Base-by-base conservation (phyloP, 2,329 filamentous ascomycete species). In the Colletotrichum sp. region DNA sequence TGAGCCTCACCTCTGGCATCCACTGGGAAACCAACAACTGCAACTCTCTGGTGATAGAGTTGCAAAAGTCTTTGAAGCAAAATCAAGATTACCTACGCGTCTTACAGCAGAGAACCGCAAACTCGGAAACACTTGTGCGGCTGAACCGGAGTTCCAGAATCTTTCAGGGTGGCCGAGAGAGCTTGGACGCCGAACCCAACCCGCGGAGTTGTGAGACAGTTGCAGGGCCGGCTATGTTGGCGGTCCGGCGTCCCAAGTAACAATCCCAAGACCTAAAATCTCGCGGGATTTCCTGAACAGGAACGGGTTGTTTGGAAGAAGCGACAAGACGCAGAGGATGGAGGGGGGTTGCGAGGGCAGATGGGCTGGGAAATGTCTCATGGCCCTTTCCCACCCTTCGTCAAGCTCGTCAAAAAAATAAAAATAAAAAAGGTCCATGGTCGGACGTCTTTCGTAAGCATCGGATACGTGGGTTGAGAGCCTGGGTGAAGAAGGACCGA, bases 61-160 rank as follows among this genome's bases (percentile, higher is more conserved):
- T 52, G 43, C 28, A 16, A 28, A n/a, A 16, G 22, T 48, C 30
- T 6, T n/a, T 15, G 22, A 67, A 13, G 15, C 12, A 39, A 28
- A 36, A 43, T 22, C 7, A 62, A 48, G 43, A 66, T 74, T 68
- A 65, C 65, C 68, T 62, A 39, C 48, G 25, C 58, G 30, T 18
- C 64, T 65, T 39, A 60, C 28, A 58, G 60, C 25, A 58, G 43
- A 58, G 64, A 68, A 68, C 43, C 39, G 32, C 32, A 66, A 74
- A 65, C 36, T 48, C 62, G 62, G 61, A 75, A 66, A 62, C 68
- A 56, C 34, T 58, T 43, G 28, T 67, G 69, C 69, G 64, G 70
- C 64, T 73, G 34, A 27, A 72, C 70, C 74, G 64, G 74, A 76
- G 74, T 69, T 75, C 74, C 70, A 76, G 70, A 52, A 60, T 74